These are phyloP conservation scores for Adansonia gregorii DNA, from an alignment of 441 rosid species.

Conservation along the genomic window DNA sequence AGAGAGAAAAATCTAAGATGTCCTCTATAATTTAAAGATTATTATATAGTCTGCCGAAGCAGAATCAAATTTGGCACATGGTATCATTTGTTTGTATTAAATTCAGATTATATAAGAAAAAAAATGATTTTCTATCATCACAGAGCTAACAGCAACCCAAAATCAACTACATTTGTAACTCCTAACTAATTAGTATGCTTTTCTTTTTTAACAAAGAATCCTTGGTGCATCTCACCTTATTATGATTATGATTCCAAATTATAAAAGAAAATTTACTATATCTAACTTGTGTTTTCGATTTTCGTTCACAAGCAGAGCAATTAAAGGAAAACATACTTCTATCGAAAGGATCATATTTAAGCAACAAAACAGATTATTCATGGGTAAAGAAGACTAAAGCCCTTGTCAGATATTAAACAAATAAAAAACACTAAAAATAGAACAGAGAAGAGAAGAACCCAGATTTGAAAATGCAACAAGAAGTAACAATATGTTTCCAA, in stretches of 20 bases:
- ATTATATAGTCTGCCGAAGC: neutral
- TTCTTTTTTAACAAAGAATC: neutral
- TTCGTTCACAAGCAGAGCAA: constrained; percentile 16
- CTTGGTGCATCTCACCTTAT: neutral
- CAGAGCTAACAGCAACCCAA: neutral
- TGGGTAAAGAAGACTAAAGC: neutral
- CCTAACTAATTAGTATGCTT: neutral
- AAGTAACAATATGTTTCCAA: neutral
- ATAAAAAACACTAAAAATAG: neutral
- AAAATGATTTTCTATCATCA: neutral
- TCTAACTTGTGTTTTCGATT: neutral
- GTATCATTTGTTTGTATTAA: neutral
- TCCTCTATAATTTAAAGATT: neutral
- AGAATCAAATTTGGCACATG: neutral
- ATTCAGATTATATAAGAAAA: neutral
- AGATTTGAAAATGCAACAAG: neutral
- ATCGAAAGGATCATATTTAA: neutral
- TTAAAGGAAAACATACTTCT: neutral
- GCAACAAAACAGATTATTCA: neutral
- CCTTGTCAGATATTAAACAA: neutral
- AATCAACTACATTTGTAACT: constrained; percentile 5
- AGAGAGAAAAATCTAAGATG: neutral
- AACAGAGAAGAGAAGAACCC: neutral
- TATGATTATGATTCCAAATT: neutral
- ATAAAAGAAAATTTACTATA: neutral